Conservation (phyloP, 202 grass and related monocot species). For the Brachypodium distachyon region DNA sequence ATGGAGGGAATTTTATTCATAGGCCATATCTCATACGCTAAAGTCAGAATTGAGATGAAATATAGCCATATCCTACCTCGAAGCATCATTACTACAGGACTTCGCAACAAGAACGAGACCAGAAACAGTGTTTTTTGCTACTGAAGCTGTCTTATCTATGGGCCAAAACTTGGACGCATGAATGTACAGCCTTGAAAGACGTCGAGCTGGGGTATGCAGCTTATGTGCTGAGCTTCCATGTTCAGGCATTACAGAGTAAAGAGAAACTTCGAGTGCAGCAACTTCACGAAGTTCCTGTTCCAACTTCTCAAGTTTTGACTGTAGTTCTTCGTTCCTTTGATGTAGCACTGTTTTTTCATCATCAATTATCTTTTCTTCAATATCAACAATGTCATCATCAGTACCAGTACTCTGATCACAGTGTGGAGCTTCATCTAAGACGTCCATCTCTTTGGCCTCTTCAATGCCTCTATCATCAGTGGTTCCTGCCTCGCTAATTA, state of each 20-base stretch:
- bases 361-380: constrained; percentile 61
- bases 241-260: constrained; percentile 67
- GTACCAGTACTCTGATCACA: constrained; percentile 91
- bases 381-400: constrained; percentile 82
- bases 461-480: constrained; percentile 58
- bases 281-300: constrained; percentile 86
- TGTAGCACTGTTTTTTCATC: constrained; percentile 36
- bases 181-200: constrained; percentile 73
- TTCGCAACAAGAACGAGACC: constrained; percentile 74
- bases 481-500: constrained; percentile 49
- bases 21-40: constrained; percentile 9
- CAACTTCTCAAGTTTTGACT: constrained; percentile 67
- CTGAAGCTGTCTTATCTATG: constrained; percentile 51
- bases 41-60: constrained; percentile 8
- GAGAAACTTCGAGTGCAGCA: constrained; percentile 76
- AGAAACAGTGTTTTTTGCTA: constrained; percentile 63
- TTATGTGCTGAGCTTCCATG: constrained; percentile 87
- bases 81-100: constrained; percentile 83
- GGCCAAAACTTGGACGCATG: constrained; percentile 69
- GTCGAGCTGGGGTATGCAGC: constrained; percentile 83
- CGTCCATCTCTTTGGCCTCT: constrained; percentile 93
- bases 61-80: constrained; percentile 52
- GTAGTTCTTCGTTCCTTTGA: constrained; percentile 58
- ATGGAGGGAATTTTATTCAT: not conserved
- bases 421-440: constrained; percentile 81